phyloP scores from a whole-genome alignment of 306 rosid species.

The Argentina anserina region DNA sequence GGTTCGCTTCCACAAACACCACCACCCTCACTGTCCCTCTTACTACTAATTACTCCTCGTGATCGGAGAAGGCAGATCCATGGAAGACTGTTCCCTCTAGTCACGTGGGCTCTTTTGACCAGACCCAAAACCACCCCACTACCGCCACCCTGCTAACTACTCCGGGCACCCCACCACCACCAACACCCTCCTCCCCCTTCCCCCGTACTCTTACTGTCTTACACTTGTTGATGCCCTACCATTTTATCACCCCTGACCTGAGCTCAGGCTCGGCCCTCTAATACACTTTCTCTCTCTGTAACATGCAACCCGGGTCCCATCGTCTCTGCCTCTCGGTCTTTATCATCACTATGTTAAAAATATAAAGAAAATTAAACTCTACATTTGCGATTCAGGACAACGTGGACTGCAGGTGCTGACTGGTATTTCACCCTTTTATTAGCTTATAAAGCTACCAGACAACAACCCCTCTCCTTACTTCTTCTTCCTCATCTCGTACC shows the following conservation, averaged over 20 bases:
- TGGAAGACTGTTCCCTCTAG: conserved; percentile 91
- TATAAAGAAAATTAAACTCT: conserved; percentile 16
- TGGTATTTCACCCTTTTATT: conserved; percentile 61
- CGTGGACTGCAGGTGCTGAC: conserved; percentile 84
- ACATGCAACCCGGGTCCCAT: conserved; percentile 42
- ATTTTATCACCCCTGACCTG: conserved; percentile 13
- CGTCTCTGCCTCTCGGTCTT: not conserved
- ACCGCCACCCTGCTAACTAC: not conserved
- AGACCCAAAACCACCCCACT: conserved; percentile 1
- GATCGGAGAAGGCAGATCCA: conserved; percentile 98
- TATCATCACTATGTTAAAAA: not conserved
- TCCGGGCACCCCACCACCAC: not conserved
- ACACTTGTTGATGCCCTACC: conserved; percentile 39
- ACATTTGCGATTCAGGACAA: conserved; percentile 70
- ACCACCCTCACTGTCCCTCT: not conserved
- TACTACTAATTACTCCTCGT: conserved; percentile 58
- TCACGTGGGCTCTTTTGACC: conserved; percentile 97
- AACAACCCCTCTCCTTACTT: conserved; percentile 29
- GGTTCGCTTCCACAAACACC: conserved; percentile 32
- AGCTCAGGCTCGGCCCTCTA: not conserved
- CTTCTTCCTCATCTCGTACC: conserved; percentile 15
- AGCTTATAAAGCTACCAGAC: conserved; percentile 55
- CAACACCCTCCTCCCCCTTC: conserved; percentile 1
- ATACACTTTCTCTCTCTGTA: conserved; percentile 32
- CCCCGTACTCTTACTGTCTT: not conserved